Percentiles rank a stretch among this genome's conserved stretches.
phyloP scores from a whole-genome alignment of 2,329 filamentous ascomycete genomes.

The Aspergillus persii region DNA sequence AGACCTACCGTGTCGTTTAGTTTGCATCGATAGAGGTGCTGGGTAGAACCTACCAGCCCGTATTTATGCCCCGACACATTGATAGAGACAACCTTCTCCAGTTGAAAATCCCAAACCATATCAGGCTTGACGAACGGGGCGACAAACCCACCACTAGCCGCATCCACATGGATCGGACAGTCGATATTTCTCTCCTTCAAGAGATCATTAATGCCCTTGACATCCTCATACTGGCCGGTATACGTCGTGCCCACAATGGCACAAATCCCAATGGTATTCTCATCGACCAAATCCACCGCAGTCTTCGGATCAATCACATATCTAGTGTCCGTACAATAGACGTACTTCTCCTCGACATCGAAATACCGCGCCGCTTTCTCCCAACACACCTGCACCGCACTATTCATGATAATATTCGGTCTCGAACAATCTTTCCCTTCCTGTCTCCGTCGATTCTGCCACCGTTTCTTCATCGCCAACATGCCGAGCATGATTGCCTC shows the following conservation, averaged over 20 bases:
- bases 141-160: constrained; percentile 43
- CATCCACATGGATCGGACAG: constrained; percentile 56
- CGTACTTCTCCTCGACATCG: constrained; percentile 58
- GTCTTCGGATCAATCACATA: constrained; percentile 63
- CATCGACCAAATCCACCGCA: constrained; percentile 66
- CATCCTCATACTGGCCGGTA: constrained; percentile 71
- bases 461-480: constrained; percentile 71
- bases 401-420: constrained; percentile 73
- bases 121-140: constrained; percentile 42
- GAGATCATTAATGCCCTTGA: constrained; percentile 65
- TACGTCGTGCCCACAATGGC: constrained; percentile 71
- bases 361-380: constrained; percentile 74
- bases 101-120: constrained; percentile 27
- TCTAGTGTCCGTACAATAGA: constrained; percentile 56
- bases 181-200: constrained; percentile 50
- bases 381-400: constrained; percentile 69
- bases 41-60: constrained; percentile 44
- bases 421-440: constrained; percentile 62
- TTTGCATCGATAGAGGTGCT: not conserved
- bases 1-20: constrained; percentile 39
- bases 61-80: constrained; percentile 54
- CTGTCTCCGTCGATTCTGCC: constrained; percentile 62
- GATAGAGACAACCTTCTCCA: constrained; percentile 51
- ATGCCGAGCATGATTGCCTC: constrained; percentile 70
- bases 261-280: constrained; percentile 75